Base-by-base conservation (phyloP, 2,329 filamentous ascomycete species). In the Zymoseptoria ardabiliae region DNA sequence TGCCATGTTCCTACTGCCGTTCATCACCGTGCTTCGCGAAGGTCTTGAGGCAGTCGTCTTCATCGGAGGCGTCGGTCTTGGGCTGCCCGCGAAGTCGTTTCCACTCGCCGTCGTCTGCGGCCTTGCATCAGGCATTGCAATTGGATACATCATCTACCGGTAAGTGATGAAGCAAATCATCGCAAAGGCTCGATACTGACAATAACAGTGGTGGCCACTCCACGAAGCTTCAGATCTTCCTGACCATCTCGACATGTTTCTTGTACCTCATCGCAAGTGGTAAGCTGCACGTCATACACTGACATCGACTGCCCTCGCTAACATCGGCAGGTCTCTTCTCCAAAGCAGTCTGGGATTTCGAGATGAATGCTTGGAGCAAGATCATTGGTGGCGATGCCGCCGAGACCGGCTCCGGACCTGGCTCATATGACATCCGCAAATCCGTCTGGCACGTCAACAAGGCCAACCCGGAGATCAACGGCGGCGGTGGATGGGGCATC, bases 361-460 rank as follows among this genome's bases (percentile, higher is more conserved):
- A 95, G 70, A 80, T 80, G 63, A 81, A 91, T 63, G 69, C 74
- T 61, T 95, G 88, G 87, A 85, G 83, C 65, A 81, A 83, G 58
- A 69, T 83, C 19, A 80, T 86, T 23, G 86, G 86, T 10, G 82
- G 85, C 41, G 85, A 87, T 69, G 82, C 80, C 4, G 78, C 79
- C 19, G 86, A 88, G 69, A 79, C 79, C 13, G 86, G 86, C 1
- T 74, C 79, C 21, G 89, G 90, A 0, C 81, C 89, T 0, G 89
- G 90, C 3, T 90, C 87, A 1, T 93, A 93, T 72, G 87, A 94
- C 67, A 91, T 93, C 66, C 80, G 83, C 58, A 79, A 87, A 68
- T 90, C 83, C 63, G 87, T 94, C 21, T 93, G 90, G 89, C 89
- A 93, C 69, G 83, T 93, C 57, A 91, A 92, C 69, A 95, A 89